A percentile compares a stretch with the other conserved stretches of the same genome.
These are phyloP conservation scores for Murraya paniculata DNA, from an alignment of 345 rosid species.

Conservation along the genomic window DNA sequence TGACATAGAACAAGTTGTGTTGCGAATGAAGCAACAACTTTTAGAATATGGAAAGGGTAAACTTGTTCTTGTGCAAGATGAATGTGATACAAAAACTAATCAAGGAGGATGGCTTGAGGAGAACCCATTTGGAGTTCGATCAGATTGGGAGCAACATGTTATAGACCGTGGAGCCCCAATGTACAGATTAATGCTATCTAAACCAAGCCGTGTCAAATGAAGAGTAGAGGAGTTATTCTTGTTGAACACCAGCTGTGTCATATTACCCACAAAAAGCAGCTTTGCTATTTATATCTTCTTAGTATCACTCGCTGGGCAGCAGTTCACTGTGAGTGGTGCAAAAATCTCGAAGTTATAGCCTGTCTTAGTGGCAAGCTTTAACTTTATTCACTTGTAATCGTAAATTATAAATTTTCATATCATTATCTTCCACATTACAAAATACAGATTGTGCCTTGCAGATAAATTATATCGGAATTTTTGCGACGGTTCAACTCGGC, in stretches of 20 bases:
- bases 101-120: conserved; percentile 46
- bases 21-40: conserved; percentile 53
- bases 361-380: conserved; percentile 4
- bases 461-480: background rate
- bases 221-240: background rate
- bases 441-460: background rate
- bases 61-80: conserved; percentile 29
- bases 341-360: background rate
- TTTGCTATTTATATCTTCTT: background rate
- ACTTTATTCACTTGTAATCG: background rate
- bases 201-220: conserved; percentile 11
- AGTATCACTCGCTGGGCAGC: background rate
- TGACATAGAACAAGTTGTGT: conserved; percentile 53
- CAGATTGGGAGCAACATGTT: conserved; percentile 75
- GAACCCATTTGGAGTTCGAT: conserved; percentile 60
- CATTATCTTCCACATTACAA: background rate
- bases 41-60: conserved; percentile 47
- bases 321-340: background rate
- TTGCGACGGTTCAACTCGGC: background rate
- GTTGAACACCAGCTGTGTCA: background rate
- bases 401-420: background rate
- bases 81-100: background rate
- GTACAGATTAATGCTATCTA: conserved; percentile 57
- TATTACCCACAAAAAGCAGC: background rate
- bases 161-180: conserved; percentile 50